Conservation (phyloP, 2,329 filamentous ascomycete genomes). For the Paraconiothyrium sp. region DNA sequence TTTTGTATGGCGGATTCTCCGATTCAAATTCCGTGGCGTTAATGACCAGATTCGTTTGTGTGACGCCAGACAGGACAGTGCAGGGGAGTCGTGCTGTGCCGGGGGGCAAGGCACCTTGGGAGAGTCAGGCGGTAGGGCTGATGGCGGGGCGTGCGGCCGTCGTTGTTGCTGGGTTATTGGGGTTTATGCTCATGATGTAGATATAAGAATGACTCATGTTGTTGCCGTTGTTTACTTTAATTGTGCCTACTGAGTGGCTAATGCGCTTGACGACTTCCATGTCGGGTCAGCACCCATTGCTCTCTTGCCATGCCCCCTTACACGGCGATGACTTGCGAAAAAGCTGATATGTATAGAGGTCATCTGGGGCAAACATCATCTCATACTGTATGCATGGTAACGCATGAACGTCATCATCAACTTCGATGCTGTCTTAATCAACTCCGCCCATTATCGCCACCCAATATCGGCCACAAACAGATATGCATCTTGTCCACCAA, state of each 20-base stretch:
- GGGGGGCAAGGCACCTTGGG: neutral
- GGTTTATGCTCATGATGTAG: neutral
- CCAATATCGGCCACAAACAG: neutral
- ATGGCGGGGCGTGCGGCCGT: neutral
- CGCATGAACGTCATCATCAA: neutral
- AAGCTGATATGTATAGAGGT: neutral
- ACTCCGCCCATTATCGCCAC: neutral
- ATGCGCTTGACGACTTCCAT: neutral
- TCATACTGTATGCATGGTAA: neutral
- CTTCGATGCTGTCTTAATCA: neutral
- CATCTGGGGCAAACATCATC: neutral
- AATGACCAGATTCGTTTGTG: neutral
- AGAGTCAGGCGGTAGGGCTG: neutral
- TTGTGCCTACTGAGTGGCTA: too few relatives aligned
- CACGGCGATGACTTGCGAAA: neutral
- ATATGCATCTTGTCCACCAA: neutral
- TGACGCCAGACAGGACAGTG: neutral
- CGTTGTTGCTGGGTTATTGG: neutral
- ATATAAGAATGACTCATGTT: neutral
- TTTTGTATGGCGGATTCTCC: neutral
- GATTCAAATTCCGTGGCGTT: neutral
- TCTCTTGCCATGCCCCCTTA: neutral
- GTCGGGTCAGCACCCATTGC: neutral
- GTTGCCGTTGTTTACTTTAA: neutral
- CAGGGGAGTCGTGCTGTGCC: slow-evolving; percentile 1